Evolutionary conservation across 2,329 filamentous ascomycete genomes (phyloP).

Genomic region (Microcyclosporella mali): DNA sequence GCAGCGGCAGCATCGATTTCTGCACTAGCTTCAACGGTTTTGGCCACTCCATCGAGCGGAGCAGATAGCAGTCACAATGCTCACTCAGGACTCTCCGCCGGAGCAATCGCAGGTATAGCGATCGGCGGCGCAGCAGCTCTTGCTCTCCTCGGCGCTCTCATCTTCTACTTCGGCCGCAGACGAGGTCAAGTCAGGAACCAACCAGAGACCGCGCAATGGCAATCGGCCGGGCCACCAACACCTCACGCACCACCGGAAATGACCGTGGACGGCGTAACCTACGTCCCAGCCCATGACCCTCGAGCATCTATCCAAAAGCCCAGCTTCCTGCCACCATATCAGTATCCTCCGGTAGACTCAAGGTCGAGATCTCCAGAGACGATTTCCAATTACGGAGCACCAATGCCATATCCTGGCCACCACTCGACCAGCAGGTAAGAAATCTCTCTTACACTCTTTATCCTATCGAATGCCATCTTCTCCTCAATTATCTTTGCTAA

Average conservation of each 20-base stretch:
- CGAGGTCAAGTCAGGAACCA: background rate
- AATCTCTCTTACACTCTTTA: too few species aligned
- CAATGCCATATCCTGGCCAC: background rate
- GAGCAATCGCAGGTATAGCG: conserved; percentile 2
- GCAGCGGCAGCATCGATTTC: conserved; percentile 3
- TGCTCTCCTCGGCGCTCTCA: background rate
- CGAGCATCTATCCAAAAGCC: background rate
- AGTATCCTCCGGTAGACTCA: background rate
- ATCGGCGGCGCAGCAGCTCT: background rate
- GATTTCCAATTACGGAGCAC: background rate
- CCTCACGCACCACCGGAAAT: conserved; percentile 1
- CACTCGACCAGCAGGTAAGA: too few species aligned
- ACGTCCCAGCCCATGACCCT: conserved; percentile 1
- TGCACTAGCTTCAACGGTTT: background rate
- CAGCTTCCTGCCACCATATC: background rate
- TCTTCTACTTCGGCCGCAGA: background rate
- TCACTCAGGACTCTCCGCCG: background rate
- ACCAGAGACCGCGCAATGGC: background rate
- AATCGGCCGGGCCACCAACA: background rate
- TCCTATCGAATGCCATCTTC: too few species aligned
- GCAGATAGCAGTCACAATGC: background rate
- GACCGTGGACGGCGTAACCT: conserved; percentile 2
- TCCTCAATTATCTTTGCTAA: too few species aligned
- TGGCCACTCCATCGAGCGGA: background rate
- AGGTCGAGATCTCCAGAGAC: background rate